Percentiles rank a stretch among this genome's conserved stretches.
phyloP scores from a whole-genome alignment of 164 flowering plant species.

The Kalanchoe fedtschenkoi region DNA sequence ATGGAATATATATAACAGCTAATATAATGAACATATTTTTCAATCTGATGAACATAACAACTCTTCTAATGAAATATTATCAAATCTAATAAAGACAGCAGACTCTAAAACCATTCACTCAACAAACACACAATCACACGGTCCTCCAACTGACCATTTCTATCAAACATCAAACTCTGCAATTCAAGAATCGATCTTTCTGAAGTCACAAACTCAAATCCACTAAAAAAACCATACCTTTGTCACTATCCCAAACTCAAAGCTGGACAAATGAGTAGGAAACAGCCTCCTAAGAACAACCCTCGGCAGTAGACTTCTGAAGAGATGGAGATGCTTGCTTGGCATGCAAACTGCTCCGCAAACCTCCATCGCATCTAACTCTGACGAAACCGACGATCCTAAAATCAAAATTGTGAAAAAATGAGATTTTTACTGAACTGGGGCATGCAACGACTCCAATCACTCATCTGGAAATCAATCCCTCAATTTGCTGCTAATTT shows the following conservation, averaged over 20 bases:
- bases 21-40: no score
- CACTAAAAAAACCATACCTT: slow-evolving; percentile 29
- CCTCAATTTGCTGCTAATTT: neutral
- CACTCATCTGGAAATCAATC: neutral
- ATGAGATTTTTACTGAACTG: neutral
- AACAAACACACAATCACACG: no score
- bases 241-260: slow-evolving; percentile 51
- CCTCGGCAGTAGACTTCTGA: slow-evolving; percentile 70
- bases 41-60: no score
- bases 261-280: slow-evolving; percentile 63
- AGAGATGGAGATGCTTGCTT: slow-evolving; percentile 32
- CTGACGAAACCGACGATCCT: slow-evolving; percentile 8
- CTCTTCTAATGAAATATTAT: no score
- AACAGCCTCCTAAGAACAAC: slow-evolving; percentile 52
- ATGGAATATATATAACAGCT: no score
- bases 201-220: no score
- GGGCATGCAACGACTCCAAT: neutral
- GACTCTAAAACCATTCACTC: no score
- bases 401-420: neutral
- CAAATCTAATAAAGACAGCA: no score
- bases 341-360: slow-evolving; percentile 38
- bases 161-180: no score
- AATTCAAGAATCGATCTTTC: no score
- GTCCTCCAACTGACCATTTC: no score
- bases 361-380: slow-evolving; percentile 27